Evolutionary conservation across 1,139 yeast species (phyloP), one percentile per base, ranked within the genome.

Genomic region (Yamadazyma blattariae): DNA sequence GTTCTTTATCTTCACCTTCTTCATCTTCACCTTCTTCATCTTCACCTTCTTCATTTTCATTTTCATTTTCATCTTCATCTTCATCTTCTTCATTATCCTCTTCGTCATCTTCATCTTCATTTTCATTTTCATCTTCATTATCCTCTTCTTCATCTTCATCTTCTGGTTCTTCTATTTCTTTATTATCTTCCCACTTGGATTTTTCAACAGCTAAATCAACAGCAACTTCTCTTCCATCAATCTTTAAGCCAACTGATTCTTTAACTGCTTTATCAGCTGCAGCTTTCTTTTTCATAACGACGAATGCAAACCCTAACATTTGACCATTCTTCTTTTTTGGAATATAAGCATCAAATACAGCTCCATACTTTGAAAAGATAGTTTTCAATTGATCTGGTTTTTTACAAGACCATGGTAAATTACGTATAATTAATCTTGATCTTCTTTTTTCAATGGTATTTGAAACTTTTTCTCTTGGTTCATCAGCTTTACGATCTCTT

Each of bases 301-400:
- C 90, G 59, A 92, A 94, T 0, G 90, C 99, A 71, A 92, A 92
- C 9, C 98, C 98, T 45, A 85, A 71, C 94, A 92, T 85, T 57
- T 77, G 82, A 10, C 97, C 96, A 35, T 89, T 95, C 35, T 77
- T 74, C 53, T 86, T 87, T 52, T 87, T 78, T 26, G 98, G 98
- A 47, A 92, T 88, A 48, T 81, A 79, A 0, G 94, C 96, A 56
- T 90, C 96, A 31, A 77, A 79, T 20, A 92, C 96, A 30, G 86
- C 83, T 34, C 98, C 99, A 54, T 67, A 92, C 53, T 79, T 81
- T 40, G 74, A 65, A 52, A 92, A 94, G 9, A 81, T 54, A 48
- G 81, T 81, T 54, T 77, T 80, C 52, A 92, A 68, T 36, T 75
- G 78, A 9, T 77, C 78, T 5, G 95, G 83, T 42, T 83, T 81